Conservation (phyloP, 345 rosid genomes). For the Psidium friedrichsthalianum region DNA sequence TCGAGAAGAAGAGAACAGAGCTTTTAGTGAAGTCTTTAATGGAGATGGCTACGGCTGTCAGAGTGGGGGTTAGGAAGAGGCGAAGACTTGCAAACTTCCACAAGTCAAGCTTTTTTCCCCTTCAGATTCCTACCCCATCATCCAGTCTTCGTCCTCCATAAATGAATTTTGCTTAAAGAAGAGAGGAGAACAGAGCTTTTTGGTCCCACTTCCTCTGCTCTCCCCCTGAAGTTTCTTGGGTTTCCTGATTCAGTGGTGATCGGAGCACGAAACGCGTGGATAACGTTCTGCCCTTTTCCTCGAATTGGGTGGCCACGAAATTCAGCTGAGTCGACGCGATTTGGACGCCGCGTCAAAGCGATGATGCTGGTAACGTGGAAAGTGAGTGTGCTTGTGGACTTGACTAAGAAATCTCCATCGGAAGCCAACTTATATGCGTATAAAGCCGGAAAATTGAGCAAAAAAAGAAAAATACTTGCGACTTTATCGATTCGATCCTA, state of each 20-base stretch:
- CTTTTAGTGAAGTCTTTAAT: not conserved
- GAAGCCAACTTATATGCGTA: not conserved
- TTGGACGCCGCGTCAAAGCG: not conserved
- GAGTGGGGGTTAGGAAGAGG: not conserved
- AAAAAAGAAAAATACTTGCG: too few species aligned
- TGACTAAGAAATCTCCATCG: not conserved
- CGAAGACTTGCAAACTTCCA: not conserved
- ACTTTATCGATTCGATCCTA: too few species aligned
- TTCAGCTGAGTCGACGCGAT: not conserved
- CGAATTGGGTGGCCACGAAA: not conserved
- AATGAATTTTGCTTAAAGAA: not conserved
- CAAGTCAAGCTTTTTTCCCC: not conserved
- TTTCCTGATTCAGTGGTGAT: not conserved
- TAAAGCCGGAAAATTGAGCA: too few species aligned
- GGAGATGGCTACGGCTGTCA: not conserved
- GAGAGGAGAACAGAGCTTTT: not conserved
- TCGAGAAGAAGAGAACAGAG: not conserved
- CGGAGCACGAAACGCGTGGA: not conserved
- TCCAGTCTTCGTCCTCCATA: not conserved
- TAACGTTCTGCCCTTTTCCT: not conserved
- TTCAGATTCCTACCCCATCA: not conserved
- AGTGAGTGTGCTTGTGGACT: not conserved
- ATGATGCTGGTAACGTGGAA: not conserved
- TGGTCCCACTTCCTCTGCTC: not conserved
- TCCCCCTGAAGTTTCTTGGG: not conserved